Conservation (phyloP, 2,329 filamentous ascomycete species). For the Aspergillus ochraceoroseus region DNA sequence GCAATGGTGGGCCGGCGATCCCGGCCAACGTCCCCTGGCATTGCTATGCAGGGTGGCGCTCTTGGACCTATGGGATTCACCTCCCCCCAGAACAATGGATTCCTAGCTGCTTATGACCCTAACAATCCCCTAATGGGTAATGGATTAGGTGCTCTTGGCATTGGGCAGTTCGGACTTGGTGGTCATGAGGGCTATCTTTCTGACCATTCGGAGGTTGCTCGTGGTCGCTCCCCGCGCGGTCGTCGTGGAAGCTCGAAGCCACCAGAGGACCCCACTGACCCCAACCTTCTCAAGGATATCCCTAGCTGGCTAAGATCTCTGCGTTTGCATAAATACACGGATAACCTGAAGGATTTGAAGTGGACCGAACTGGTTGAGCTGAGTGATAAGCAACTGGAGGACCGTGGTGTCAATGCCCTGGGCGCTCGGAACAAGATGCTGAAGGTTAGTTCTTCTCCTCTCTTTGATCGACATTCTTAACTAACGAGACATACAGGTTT, state of each 20-base stretch:
- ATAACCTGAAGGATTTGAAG: slow-evolving; percentile 94
- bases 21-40: slow-evolving; percentile 80
- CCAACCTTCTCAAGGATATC: slow-evolving; percentile 84
- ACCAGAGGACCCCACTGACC: slow-evolving; percentile 94
- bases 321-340: slow-evolving; percentile 96
- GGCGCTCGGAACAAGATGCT: slow-evolving; percentile 96
- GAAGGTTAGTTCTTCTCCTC: slow-evolving; percentile 58
- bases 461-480: slow-evolving; percentile 16
- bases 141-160: slow-evolving; percentile 64
- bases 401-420: slow-evolving; percentile 87
- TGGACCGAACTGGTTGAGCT: slow-evolving; percentile 91
- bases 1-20: slow-evolving; percentile 65
- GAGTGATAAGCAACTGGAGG: slow-evolving; percentile 88
- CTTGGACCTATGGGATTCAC: slow-evolving; percentile 67
- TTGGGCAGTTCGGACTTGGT: slow-evolving; percentile 66
- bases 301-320: slow-evolving; percentile 92
- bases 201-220: slow-evolving; percentile 84
- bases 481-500: slow-evolving; percentile 54
- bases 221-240: slow-evolving; percentile 86
- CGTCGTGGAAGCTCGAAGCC: slow-evolving; percentile 93
- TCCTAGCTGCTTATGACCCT: slow-evolving; percentile 77
- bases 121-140: slow-evolving; percentile 67
- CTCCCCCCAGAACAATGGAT: slow-evolving; percentile 91
- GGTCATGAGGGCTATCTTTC: slow-evolving; percentile 82
- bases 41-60: slow-evolving; percentile 65